Conservation (phyloP, 2,329 filamentous ascomycete genomes). For the Nemania abortiva region DNA sequence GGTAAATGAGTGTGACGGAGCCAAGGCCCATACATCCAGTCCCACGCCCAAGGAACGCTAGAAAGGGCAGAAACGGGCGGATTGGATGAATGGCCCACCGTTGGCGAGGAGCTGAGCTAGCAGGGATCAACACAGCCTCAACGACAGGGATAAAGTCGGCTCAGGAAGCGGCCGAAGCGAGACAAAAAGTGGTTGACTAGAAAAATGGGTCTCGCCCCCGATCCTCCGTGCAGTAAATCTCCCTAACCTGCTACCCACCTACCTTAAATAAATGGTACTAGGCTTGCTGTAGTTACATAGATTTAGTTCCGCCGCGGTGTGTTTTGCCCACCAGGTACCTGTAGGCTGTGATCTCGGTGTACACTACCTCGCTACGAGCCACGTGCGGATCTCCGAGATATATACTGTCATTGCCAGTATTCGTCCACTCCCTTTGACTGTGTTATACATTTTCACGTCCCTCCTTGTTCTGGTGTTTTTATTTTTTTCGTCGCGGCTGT, state of each 20-base stretch:
- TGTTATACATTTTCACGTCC: neutral
- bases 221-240: no score
- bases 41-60: neutral
- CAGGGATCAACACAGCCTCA: constrained; percentile 39
- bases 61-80: neutral
- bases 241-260: neutral
- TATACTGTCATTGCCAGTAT: neutral
- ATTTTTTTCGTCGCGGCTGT: neutral
- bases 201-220: constrained; percentile 17
- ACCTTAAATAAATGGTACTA: neutral
- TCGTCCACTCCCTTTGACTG: neutral
- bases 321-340: no score
- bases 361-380: no score
- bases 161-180: constrained; percentile 23
- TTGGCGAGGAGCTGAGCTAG: constrained; percentile 18
- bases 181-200: constrained; percentile 9
- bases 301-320: no score
- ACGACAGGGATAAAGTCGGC: constrained; percentile 26
- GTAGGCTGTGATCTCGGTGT: no score
- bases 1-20: neutral
- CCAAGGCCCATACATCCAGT: neutral
- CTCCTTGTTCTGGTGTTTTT: neutral
- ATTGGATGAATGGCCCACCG: constrained; percentile 19
- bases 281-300: neutral
- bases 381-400: neutral